phyloP scores from a whole-genome alignment of 768 basidiomycete species.

The Gloeostereum incarnatum region DNA sequence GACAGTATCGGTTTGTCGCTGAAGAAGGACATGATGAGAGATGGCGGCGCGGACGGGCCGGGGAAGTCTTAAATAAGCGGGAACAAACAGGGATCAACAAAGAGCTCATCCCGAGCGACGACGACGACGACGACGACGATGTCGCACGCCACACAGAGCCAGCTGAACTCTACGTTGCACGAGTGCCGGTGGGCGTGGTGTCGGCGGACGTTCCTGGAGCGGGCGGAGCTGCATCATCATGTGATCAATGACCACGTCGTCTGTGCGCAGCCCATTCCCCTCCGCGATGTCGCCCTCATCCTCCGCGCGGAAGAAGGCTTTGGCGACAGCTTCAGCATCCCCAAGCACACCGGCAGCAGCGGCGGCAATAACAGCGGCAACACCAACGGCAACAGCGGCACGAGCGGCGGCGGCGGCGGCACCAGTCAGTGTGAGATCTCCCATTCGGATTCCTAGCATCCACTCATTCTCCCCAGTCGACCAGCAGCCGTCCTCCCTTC shows the following conservation, averaged over 20 bases:
- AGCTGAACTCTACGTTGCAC: constrained; percentile 9
- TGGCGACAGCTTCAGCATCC: constrained; percentile 25
- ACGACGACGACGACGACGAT: not conserved
- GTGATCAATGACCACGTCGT: constrained; percentile 38
- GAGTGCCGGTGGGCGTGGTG: constrained; percentile 51
- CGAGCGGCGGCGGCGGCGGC: not conserved
- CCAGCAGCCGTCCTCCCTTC: not conserved
- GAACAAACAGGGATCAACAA: constrained; percentile 5
- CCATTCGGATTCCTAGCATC: not conserved
- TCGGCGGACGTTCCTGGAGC: constrained; percentile 25
- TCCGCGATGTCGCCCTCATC: constrained; percentile 32
- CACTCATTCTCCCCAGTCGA: not conserved
- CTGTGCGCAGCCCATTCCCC: constrained; percentile 29
- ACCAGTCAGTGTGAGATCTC: not conserved
- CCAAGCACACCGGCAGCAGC: not conserved
- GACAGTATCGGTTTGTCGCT: constrained; percentile 23
- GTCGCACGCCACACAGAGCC: not conserved
- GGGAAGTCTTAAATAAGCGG: constrained; percentile 2
- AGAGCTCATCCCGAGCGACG: not conserved
- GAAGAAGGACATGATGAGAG: constrained; percentile 14
- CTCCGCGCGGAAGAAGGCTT: constrained; percentile 34
- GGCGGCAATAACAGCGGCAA: not conserved
- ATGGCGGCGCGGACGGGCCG: not conserved
- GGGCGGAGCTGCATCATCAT: constrained; percentile 32
- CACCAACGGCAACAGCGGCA: not conserved